These are phyloP conservation scores for Gyromitra esculenta DNA, from an alignment of 2,329 filamentous ascomycete genomes.

Conservation along the genomic window DNA sequence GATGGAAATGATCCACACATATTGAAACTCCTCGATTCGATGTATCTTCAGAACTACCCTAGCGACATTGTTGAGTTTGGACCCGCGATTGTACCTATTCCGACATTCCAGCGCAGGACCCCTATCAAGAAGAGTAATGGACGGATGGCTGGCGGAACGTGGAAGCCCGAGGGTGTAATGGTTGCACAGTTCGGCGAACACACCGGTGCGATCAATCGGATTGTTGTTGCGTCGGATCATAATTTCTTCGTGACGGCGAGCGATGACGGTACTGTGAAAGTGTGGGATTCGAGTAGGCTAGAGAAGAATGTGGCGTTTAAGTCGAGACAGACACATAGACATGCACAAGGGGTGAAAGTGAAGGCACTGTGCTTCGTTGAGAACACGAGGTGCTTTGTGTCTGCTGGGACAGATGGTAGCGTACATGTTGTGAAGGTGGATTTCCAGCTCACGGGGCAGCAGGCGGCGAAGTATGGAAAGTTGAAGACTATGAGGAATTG, in stretches of 20 bases:
- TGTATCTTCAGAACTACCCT: slow-evolving; percentile 79
- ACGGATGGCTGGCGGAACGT: slow-evolving; percentile 68
- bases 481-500: slow-evolving; percentile 80
- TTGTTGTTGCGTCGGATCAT: slow-evolving; percentile 87
- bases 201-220: slow-evolving; percentile 79
- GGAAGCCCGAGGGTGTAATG: slow-evolving; percentile 84
- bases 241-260: slow-evolving; percentile 93
- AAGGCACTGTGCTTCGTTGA: slow-evolving; percentile 90
- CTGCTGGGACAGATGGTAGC: slow-evolving; percentile 87
- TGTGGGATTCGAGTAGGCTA: slow-evolving; percentile 90
- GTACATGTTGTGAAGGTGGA: slow-evolving; percentile 90
- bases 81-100: slow-evolving; percentile 77
- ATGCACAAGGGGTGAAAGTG: slow-evolving; percentile 74
- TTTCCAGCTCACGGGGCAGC: slow-evolving; percentile 67
- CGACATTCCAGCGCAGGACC: slow-evolving; percentile 61
- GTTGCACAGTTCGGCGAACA: slow-evolving; percentile 93
- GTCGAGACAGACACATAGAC: slow-evolving; percentile 84
- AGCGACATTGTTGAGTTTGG: slow-evolving; percentile 77
- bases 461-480: slow-evolving; percentile 75
- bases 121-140: slow-evolving; percentile 68
- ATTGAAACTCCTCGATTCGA: slow-evolving; percentile 78
- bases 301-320: slow-evolving; percentile 91
- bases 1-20: slow-evolving; percentile 77
- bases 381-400: slow-evolving; percentile 91
- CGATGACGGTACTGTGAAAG: slow-evolving; percentile 86